These are phyloP conservation scores for Solanum chacoense DNA, from an alignment of 305 asterid species.

Conservation along the genomic window DNA sequence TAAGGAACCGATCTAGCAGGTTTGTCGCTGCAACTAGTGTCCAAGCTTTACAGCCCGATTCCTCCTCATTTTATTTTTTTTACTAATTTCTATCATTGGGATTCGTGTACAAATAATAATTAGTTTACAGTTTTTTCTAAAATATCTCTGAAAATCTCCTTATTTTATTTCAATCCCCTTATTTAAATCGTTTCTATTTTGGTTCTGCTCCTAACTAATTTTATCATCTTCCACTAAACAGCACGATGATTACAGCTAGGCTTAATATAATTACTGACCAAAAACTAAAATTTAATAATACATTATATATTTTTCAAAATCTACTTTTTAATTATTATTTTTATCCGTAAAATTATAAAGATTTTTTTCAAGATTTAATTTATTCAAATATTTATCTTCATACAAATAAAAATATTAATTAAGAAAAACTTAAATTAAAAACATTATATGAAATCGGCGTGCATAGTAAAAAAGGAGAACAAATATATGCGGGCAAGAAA, in stretches of 20 bases:
- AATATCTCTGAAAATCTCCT: constrained; percentile 7
- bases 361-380: background rate
- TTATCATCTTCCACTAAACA: constrained; percentile 10
- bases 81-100: constrained; percentile 7
- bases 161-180: constrained; percentile 1
- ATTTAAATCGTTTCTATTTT: background rate
- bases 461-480: background rate
- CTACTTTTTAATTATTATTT: too few species aligned
- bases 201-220: background rate
- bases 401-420: background rate
- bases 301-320: background rate
- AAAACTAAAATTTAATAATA: background rate
- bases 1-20: constrained; percentile 36
- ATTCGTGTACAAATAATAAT: constrained; percentile 13
- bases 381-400: background rate
- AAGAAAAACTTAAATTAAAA: background rate
- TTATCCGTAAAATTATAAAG: background rate
- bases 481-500: background rate
- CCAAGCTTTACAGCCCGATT: constrained; percentile 32
- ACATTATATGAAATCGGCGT: background rate
- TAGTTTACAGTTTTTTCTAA: background rate
- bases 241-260: constrained; percentile 24
- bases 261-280: background rate
- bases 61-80: constrained; percentile 8
- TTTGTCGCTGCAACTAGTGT: constrained; percentile 37